Evolutionary conservation across 1,284 basidiomycete genomes (phyloP).

Genomic region (Fomitopsis schrenkii): DNA sequence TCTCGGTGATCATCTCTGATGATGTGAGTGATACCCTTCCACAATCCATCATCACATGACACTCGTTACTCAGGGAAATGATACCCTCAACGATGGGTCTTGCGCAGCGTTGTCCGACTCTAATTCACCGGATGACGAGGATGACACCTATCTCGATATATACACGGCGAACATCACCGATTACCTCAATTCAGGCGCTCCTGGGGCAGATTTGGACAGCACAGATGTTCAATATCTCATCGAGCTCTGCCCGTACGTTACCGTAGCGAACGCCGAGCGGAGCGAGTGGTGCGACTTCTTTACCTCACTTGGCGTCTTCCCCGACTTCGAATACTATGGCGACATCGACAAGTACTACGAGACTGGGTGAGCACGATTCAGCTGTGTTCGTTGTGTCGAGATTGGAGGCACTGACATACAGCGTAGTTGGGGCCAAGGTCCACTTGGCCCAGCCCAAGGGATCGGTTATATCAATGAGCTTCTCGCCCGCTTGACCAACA

Average conservation of each 20-base stretch:
- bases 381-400: not conserved
- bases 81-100: conserved; percentile 69
- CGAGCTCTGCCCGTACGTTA: conserved; percentile 77
- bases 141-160: conserved; percentile 46
- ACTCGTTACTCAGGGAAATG: conserved; percentile 43
- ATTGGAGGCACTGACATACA: not conserved
- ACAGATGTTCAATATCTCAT: conserved; percentile 61
- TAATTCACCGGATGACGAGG: conserved; percentile 40
- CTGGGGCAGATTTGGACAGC: conserved; percentile 56
- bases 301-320: conserved; percentile 46
- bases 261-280: conserved; percentile 44
- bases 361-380: conserved; percentile 47
- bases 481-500: conserved; percentile 68
- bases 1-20: conserved; percentile 54
- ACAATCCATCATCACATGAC: not conserved
- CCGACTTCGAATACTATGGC: conserved; percentile 61
- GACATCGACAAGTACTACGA: conserved; percentile 79
- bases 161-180: conserved; percentile 55
- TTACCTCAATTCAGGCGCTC: conserved; percentile 60
- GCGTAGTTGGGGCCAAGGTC: conserved; percentile 52
- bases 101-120: conserved; percentile 49
- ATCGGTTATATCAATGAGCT: conserved; percentile 86
- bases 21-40: conserved; percentile 30
- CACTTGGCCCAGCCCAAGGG: conserved; percentile 68
- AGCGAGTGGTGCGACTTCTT: conserved; percentile 77